These are phyloP conservation scores for Leptoxyphium fumago DNA, from an alignment of 2,329 filamentous ascomycete species.

Conservation along the genomic window DNA sequence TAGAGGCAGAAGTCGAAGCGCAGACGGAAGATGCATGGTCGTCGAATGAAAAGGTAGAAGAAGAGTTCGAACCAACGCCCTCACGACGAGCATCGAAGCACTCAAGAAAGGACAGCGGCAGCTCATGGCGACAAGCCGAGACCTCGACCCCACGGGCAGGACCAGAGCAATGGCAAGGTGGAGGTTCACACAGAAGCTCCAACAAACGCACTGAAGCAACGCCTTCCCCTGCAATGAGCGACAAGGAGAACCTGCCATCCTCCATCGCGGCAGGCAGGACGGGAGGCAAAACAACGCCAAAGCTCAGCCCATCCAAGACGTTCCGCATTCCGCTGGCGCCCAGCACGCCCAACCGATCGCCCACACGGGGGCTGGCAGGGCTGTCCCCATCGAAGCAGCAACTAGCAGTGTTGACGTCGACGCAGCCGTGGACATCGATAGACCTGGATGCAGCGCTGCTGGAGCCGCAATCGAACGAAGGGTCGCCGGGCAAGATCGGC, in stretches of 20 bases:
- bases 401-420: constrained; percentile 35
- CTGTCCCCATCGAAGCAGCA: constrained; percentile 30
- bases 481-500: constrained; percentile 11
- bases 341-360: constrained; percentile 21
- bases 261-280: constrained; percentile 18
- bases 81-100: constrained; percentile 12
- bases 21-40: neutral
- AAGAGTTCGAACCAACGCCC: constrained; percentile 24
- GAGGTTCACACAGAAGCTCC: too few relatives aligned
- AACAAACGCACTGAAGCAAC: constrained; percentile 1
- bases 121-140: constrained; percentile 7
- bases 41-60: constrained; percentile 1
- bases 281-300: constrained; percentile 13
- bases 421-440: constrained; percentile 52
- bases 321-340: constrained; percentile 28
- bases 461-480: constrained; percentile 19
- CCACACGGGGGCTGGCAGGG: constrained; percentile 9
- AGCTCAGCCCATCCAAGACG: constrained; percentile 18
- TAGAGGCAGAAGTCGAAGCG: neutral
- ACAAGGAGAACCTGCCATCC: constrained; percentile 23
- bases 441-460: constrained; percentile 61
- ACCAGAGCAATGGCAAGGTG: neutral
- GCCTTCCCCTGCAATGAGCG: constrained; percentile 19
- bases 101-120: constrained; percentile 7
- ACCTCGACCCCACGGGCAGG: neutral